Evolutionary conservation across 306 rosid species (phyloP).

Genomic region (Vachellia pachyceras): DNA sequence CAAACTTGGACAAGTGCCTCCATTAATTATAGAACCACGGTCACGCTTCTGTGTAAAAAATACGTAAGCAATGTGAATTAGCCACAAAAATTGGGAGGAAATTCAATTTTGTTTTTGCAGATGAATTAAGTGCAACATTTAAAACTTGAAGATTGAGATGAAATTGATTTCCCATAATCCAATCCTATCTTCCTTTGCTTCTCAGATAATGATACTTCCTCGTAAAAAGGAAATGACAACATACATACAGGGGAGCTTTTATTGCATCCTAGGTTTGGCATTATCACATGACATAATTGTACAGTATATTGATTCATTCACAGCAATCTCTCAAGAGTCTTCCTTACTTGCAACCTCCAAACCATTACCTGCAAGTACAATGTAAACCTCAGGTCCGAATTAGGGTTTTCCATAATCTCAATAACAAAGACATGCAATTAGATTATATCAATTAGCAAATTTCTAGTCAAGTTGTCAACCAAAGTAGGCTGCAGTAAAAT

Average conservation of each 20-base stretch:
- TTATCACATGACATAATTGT: background rate
- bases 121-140: background rate
- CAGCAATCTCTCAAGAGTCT: conserved; percentile 24
- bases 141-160: background rate
- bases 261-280: background rate
- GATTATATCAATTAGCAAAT: background rate
- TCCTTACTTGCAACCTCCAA: conserved; percentile 73
- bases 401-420: background rate
- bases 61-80: background rate
- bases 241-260: background rate
- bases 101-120: background rate
- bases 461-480: background rate
- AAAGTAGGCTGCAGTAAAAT: background rate
- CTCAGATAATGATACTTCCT: background rate
- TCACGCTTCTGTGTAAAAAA: background rate
- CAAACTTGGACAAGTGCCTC: background rate
- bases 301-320: conserved; percentile 11
- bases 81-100: too few species aligned
- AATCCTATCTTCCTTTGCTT: background rate
- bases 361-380: conserved; percentile 71
- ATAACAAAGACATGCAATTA: background rate
- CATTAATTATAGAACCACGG: background rate
- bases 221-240: background rate
- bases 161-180: background rate
- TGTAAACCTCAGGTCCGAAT: background rate